A percentile compares a stretch with the other conserved stretches of the same genome.
These are phyloP conservation scores for Penicillium verrucosum DNA, from an alignment of 2,329 filamentous ascomycete species.

Conservation along the genomic window DNA sequence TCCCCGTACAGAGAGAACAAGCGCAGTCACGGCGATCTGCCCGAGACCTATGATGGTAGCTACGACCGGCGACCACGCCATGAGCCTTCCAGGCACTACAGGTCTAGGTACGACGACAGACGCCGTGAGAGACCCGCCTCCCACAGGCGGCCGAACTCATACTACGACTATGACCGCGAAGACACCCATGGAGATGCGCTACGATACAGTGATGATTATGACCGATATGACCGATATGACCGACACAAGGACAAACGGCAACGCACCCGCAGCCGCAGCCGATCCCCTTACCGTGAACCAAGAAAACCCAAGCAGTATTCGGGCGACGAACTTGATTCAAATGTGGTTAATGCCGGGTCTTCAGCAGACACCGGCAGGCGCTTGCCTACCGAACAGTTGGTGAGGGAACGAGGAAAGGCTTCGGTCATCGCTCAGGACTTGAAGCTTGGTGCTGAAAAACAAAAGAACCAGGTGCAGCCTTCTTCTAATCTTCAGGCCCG, in stretches of 20 bases:
- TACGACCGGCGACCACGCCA: conserved; percentile 28
- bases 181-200: conserved; percentile 40
- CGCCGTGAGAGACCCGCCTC: conserved; percentile 41
- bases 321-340: conserved; percentile 33
- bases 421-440: conserved; percentile 54
- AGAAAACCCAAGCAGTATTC: conserved; percentile 40
- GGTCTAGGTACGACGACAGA: conserved; percentile 40
- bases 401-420: conserved; percentile 62
- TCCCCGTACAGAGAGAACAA: conserved; percentile 43
- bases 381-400: conserved; percentile 57
- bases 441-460: conserved; percentile 67
- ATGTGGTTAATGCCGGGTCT: conserved; percentile 25
- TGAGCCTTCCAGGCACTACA: conserved; percentile 33
- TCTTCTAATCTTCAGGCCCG: conserved; percentile 37
- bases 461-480: conserved; percentile 57
- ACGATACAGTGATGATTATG: conserved; percentile 52
- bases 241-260: conserved; percentile 53
- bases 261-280: conserved; percentile 56
- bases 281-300: conserved; percentile 44
- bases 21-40: conserved; percentile 41
- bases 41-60: conserved; percentile 27
- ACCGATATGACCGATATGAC: conserved; percentile 40
- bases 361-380: conserved; percentile 43
- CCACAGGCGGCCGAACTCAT: conserved; percentile 38
- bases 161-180: conserved; percentile 54